Conservation (phyloP, 2,329 filamentous ascomycete genomes). For the Hypoxylon sp. region DNA sequence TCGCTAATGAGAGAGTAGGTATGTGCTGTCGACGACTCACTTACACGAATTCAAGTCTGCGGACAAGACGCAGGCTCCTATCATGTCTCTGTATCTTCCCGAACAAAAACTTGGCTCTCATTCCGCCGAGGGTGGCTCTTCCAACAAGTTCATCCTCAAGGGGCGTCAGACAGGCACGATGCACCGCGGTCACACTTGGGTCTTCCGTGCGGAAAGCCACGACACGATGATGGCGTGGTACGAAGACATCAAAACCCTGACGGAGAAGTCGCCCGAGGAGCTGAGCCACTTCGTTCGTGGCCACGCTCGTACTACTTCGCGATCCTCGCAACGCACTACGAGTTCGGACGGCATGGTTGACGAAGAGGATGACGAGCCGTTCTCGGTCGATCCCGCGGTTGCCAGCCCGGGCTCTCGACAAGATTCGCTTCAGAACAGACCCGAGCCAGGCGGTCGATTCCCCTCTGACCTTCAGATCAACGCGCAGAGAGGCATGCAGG, state of each 20-base stretch:
- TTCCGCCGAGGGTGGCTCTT: slow-evolving; percentile 81
- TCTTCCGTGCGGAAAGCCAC: slow-evolving; percentile 75
- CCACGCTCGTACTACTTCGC: slow-evolving; percentile 80
- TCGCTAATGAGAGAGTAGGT: slow-evolving; percentile 63
- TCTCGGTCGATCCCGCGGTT: slow-evolving; percentile 62
- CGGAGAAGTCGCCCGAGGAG: slow-evolving; percentile 87
- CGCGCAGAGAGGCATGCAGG: slow-evolving; percentile 78
- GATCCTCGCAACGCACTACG: slow-evolving; percentile 65
- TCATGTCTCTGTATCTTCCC: slow-evolving; percentile 95
- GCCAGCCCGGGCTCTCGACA: slow-evolving; percentile 56
- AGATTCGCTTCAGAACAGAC: slow-evolving; percentile 67
- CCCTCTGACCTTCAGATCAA: slow-evolving; percentile 92
- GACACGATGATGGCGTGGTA: slow-evolving; percentile 99
- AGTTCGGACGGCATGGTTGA: slow-evolving; percentile 82
- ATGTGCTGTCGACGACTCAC: slow-evolving; percentile 94
- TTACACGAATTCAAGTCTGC: slow-evolving; percentile 99
- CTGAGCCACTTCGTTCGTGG: slow-evolving; percentile 85
- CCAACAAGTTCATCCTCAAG: slow-evolving; percentile 98
- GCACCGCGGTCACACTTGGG: slow-evolving; percentile 82
- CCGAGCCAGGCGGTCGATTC: slow-evolving; percentile 94
- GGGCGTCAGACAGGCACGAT: slow-evolving; percentile 91
- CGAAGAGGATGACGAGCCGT: slow-evolving; percentile 74
- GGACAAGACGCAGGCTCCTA: slow-evolving; percentile 86
- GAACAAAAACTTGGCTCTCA: slow-evolving; percentile 96
- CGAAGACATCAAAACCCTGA: slow-evolving; percentile 88